These are phyloP conservation scores for Bipolaris zeicola DNA, from an alignment of 2,329 filamentous ascomycete species.

Conservation along the genomic window DNA sequence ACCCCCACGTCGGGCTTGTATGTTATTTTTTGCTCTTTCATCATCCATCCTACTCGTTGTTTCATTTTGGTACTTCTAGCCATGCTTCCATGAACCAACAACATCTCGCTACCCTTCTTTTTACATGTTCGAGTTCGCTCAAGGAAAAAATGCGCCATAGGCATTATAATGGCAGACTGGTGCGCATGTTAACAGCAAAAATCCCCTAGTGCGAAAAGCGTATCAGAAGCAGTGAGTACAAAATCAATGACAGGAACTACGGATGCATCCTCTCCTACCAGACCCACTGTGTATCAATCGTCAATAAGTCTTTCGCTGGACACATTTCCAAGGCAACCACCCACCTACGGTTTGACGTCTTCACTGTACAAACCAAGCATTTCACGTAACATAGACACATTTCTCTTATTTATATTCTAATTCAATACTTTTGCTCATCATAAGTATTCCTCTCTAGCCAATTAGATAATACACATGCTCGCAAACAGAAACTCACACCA, in stretches of 20 bases:
- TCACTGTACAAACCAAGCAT: not conserved
- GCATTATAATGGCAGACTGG: no score
- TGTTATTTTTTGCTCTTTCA: not conserved
- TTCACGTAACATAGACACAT: not conserved
- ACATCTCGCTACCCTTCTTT: not conserved
- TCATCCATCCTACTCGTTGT: no score
- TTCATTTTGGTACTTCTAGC: not conserved
- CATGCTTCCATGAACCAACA: not conserved
- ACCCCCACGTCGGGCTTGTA: constrained; percentile 17
- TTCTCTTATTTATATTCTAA: no score
- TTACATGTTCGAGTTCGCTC: not conserved
- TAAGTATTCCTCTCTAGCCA: no score
- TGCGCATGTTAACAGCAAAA: no score
- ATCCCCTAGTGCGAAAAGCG: no score
- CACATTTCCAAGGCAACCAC: not conserved
- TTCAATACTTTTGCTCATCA: no score
- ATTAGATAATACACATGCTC: no score
- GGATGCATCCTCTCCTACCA: not conserved
- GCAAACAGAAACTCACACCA: no score
- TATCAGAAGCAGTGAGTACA: not conserved
- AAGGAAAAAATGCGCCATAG: no score
- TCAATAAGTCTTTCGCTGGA: no score
- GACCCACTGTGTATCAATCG: not conserved
- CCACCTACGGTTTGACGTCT: not conserved
- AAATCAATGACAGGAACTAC: not conserved